A percentile compares a stretch with the other conserved stretches of the same genome.
These are phyloP conservation scores for Neoboletus magnificus DNA, from an alignment of 768 basidiomycete species.

Conservation along the genomic window DNA sequence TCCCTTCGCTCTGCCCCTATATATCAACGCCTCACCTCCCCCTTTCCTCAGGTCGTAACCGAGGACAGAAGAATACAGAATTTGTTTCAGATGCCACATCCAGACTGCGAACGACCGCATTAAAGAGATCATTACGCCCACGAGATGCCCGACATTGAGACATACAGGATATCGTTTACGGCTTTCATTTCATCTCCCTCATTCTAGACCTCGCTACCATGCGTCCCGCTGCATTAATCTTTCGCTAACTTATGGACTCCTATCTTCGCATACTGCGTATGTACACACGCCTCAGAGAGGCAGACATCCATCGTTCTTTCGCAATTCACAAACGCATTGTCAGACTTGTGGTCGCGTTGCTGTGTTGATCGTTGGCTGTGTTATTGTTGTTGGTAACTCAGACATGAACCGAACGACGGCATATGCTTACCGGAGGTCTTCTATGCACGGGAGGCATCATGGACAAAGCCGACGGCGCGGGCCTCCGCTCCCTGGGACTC, in stretches of 20 bases:
- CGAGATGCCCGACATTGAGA: conserved; percentile 1
- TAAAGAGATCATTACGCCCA: conserved; percentile 2
- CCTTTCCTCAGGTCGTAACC: conserved; percentile 28
- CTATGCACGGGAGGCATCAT: not conserved
- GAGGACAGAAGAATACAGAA: conserved; percentile 37
- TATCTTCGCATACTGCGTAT: conserved; percentile 17
- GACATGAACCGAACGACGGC: not conserved
- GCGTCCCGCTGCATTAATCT: conserved; percentile 7
- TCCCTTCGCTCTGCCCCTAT: conserved; percentile 11
- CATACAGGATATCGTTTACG: not conserved
- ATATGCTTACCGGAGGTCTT: conserved; percentile 19
- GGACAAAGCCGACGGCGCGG: not conserved
- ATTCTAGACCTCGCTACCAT: conserved; percentile 15
- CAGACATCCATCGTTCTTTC: not conserved
- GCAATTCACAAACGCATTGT: not conserved
- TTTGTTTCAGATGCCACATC: conserved; percentile 33
- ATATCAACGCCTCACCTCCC: not conserved
- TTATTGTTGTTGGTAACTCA: not conserved
- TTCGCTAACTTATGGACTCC: conserved; percentile 15
- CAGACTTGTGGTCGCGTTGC: conserved; percentile 19
- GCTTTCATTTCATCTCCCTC: not conserved
- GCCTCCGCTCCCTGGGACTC: conserved; percentile 4
- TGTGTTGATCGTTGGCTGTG: conserved; percentile 23
- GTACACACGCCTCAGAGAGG: conserved; percentile 6
- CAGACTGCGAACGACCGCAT: conserved; percentile 30